These are phyloP conservation scores for Saturnispora zaruensis DNA, from an alignment of 805 yeast genomes.

Conservation along the genomic window DNA sequence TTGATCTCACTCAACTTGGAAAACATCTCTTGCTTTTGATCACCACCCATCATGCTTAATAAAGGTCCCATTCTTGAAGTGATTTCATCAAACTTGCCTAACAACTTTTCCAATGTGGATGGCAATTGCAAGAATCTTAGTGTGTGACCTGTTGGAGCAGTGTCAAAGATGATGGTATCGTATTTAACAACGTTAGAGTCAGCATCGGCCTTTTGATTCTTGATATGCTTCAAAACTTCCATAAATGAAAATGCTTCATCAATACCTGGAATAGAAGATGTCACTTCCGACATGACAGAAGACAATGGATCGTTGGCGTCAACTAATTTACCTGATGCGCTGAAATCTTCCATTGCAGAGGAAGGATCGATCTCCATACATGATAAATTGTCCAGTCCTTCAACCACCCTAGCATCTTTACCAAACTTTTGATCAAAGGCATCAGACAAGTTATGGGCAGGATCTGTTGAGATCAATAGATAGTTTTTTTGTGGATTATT, in stretches of 20 bases:
- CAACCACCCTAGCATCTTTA: constrained; percentile 90
- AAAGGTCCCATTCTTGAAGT: constrained; percentile 86
- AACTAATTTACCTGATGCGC: constrained; percentile 26
- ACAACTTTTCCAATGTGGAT: constrained; percentile 76
- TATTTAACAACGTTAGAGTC: constrained; percentile 38
- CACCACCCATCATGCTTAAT: constrained; percentile 69
- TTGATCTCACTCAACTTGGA: constrained; percentile 74
- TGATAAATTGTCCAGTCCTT: constrained; percentile 78
- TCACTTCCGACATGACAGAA: constrained; percentile 78
- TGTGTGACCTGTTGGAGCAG: constrained; percentile 99
- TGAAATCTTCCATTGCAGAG: constrained; percentile 83
- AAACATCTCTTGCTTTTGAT: constrained; percentile 60
- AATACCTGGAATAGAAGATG: constrained; percentile 94
- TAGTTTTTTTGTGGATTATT: constrained; percentile 73
- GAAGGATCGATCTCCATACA: constrained; percentile 99
- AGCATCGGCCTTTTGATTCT: constrained; percentile 43
- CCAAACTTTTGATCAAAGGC: constrained; percentile 98
- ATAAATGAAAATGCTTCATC: constrained; percentile 97
- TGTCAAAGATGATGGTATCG: constrained; percentile 90
- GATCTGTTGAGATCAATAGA: constrained; percentile 90
- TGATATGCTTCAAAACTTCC: constrained; percentile 96
- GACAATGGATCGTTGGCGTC: constrained; percentile 58
- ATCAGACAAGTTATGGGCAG: constrained; percentile 95
- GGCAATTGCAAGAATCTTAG: constrained; percentile 92
- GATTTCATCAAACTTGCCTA: constrained; percentile 80